Evolutionary conservation across 805 yeast species (phyloP).

Genomic region (Nakazawaea holstii): DNA sequence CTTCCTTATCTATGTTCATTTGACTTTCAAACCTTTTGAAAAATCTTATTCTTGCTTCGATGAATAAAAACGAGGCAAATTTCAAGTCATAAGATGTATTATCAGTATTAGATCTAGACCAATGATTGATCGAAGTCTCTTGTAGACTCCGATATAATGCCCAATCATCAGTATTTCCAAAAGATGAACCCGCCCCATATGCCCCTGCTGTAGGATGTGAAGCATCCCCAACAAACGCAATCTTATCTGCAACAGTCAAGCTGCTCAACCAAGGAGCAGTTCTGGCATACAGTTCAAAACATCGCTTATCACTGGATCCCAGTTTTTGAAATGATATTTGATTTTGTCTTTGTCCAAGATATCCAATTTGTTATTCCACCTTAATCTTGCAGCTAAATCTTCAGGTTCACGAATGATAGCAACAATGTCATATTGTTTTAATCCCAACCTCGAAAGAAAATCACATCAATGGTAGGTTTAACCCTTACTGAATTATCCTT

Average conservation of each 20-base stretch:
- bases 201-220: neutral
- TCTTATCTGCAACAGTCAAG: neutral
- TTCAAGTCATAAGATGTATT: neutral
- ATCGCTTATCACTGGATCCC: neutral
- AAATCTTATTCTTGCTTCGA: neutral
- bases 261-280: neutral
- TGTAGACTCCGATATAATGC: neutral
- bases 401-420: neutral
- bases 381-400: neutral
- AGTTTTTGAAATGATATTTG: neutral
- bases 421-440: neutral
- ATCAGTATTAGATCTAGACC: too few relatives aligned
- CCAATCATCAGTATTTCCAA: neutral
- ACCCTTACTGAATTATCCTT: constrained; percentile 8
- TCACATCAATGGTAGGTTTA: neutral
- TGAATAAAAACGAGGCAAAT: neutral
- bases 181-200: neutral
- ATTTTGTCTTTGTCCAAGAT: neutral
- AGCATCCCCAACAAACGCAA: neutral
- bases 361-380: neutral
- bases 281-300: neutral
- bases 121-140: neutral
- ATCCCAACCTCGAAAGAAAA: neutral
- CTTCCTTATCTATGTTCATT: too few relatives aligned
- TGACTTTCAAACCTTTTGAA: neutral